Evolutionary conservation across 768 basidiomycete genomes (phyloP).

Genomic region (Boletus reticulatus): DNA sequence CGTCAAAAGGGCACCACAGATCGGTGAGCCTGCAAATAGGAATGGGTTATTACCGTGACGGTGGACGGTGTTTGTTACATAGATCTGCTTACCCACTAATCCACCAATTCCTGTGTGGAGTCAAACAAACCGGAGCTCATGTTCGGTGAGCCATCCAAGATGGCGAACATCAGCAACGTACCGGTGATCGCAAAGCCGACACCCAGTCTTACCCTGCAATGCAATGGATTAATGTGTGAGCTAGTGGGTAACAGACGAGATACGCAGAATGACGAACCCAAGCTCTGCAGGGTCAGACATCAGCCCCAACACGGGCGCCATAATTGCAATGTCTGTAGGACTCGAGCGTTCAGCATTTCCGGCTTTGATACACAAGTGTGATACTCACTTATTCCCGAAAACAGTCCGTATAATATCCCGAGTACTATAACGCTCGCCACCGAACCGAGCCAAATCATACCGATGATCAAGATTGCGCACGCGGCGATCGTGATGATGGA

Average conservation of each 20-base stretch:
- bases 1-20: slow-evolving; percentile 55
- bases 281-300: slow-evolving; percentile 49
- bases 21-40: slow-evolving; percentile 45
- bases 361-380: not conserved
- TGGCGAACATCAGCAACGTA: slow-evolving; percentile 8
- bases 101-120: slow-evolving; percentile 20
- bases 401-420: slow-evolving; percentile 46
- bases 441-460: slow-evolving; percentile 41
- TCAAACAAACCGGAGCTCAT: not conserved
- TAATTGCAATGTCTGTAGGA: slow-evolving; percentile 33
- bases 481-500: slow-evolving; percentile 34
- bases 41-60: not conserved
- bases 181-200: slow-evolving; percentile 47
- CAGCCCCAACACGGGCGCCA: slow-evolving; percentile 46
- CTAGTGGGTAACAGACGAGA: not conserved
- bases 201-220: slow-evolving; percentile 39
- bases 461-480: slow-evolving; percentile 41
- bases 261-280: slow-evolving; percentile 33
- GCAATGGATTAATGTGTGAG: not conserved
- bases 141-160: too few species aligned
- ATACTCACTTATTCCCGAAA: slow-evolving; percentile 43
- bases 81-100: slow-evolving; percentile 15
- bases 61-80: not conserved
- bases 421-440: slow-evolving; percentile 40
- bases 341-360: not conserved